Base-by-base conservation (phyloP, 495 filamentous ascomycete genomes). In the Penicillium antarcticum region DNA sequence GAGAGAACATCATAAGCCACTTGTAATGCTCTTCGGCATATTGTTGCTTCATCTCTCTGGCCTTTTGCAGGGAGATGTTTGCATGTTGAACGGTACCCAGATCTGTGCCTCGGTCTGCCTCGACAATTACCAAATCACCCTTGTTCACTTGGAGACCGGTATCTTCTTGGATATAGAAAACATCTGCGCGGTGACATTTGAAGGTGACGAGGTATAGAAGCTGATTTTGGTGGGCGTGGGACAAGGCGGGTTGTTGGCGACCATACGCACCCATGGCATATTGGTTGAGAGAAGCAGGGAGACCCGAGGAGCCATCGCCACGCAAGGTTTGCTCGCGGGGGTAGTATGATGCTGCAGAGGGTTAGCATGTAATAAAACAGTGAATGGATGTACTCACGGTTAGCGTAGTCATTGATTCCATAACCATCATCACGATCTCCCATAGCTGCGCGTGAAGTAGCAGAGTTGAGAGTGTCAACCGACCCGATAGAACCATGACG, bases 1-100 rank as follows among this genome's bases (percentile, higher is more conserved):
- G 86, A 10, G 91, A 95, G 66, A 96, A 97, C 84, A 96, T 90
- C 87, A 97, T 96, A 29, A 98, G 79, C 86, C 91, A 96, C 57
- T 86, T 88, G 68, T 95, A 96, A 58, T 98, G 94, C 59, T 97
- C 91, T 65, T 96, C 87, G 14, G 86, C 87, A 58, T 89, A 94
- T 45, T 89, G 82, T 48, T 95, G 89, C 65, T 95, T 95, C 56
- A 90, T 70, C 38, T 92, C 85, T 54, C 92, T 91, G 0, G 95
- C 94, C 44, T 86, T 81, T 50, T 87, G 82, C 76, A 89, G 87
- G 19, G 87, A 85, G 33, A 97, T 81, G 58, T 92, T 91, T 35
- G 90, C 86, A 53, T 85, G 81, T 35, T 86, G 83, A 23, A 98
- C 91, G n/a, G 91, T 95, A 8, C 94, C 95, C 48, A 98, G 82